Conservation (phyloP, 257 asterid species). For the Ocimum tenuiflorum region DNA sequence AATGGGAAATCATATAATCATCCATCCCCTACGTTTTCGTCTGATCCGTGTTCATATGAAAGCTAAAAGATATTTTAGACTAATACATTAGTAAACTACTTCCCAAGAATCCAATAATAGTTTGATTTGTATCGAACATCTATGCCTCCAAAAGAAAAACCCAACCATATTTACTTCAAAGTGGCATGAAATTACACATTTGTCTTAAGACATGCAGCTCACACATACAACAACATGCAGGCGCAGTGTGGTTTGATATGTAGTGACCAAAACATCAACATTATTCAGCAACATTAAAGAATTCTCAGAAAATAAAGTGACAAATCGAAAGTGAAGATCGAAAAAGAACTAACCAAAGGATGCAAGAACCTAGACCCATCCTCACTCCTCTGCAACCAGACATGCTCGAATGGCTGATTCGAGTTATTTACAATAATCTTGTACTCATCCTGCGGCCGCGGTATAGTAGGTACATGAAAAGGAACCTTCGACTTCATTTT, state of each 20-base stretch:
- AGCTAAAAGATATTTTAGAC: background rate
- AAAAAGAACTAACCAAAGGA: conserved; percentile 61
- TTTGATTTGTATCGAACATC: background rate
- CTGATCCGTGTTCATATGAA: background rate
- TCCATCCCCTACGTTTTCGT: too few relatives aligned
- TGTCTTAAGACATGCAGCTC: too few relatives aligned
- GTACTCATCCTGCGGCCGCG: conserved; percentile 75
- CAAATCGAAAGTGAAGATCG: background rate
- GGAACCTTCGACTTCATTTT: conserved; percentile 74
- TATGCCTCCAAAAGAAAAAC: too few relatives aligned
- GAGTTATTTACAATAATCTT: conserved; percentile 72
- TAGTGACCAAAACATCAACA: too few relatives aligned
- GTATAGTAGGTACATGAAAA: conserved; percentile 64
- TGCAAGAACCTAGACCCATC: conserved; percentile 62
- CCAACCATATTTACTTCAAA: too few relatives aligned
- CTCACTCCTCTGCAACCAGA: conserved; percentile 76
- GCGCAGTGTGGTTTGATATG: too few relatives aligned
- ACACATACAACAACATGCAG: too few relatives aligned
- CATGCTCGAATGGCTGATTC: conserved; percentile 84
- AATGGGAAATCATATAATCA: too few relatives aligned
- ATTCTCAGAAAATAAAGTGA: background rate
- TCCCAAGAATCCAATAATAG: background rate
- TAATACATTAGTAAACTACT: background rate
- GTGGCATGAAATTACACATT: too few relatives aligned
- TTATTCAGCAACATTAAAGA: too few relatives aligned